Percentiles rank a stretch among this genome's conserved stretches.
These are phyloP conservation scores for Haplographium delicatum DNA, from an alignment of 495 filamentous ascomycete genomes.

Conservation along the genomic window DNA sequence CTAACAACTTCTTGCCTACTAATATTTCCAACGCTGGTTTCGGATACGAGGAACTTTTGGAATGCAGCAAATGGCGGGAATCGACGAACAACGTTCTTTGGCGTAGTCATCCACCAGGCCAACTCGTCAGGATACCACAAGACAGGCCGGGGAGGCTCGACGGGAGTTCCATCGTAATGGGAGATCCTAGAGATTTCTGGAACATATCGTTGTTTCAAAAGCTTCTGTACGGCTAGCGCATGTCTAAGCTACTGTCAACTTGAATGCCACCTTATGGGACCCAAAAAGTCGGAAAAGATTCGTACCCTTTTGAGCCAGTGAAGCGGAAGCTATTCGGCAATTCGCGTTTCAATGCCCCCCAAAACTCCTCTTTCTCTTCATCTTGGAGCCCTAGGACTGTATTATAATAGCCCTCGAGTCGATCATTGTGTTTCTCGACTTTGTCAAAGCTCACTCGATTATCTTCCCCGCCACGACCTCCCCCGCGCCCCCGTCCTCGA, in stretches of 20 bases:
- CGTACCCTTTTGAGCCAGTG: conserved; percentile 80
- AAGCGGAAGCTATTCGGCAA: conserved; percentile 96
- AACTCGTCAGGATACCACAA: conserved; percentile 90
- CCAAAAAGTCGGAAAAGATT: neutral
- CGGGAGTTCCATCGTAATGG: conserved; percentile 65
- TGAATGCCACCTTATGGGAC: neutral
- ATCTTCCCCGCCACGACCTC: conserved; percentile 27
- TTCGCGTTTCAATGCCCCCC: conserved; percentile 71
- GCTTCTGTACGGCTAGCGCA: conserved; percentile 79
- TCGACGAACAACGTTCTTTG: conserved; percentile 86
- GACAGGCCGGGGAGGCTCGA: conserved; percentile 75
- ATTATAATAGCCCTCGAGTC: conserved; percentile 81
- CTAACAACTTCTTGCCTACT: conserved; percentile 94
- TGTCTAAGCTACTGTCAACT: conserved; percentile 43
- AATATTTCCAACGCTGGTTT: conserved; percentile 95
- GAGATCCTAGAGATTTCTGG: conserved; percentile 80
- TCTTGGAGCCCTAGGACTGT: conserved; percentile 63
- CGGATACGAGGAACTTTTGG: conserved; percentile 96
- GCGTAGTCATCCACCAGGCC: conserved; percentile 94
- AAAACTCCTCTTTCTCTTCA: conserved; percentile 72
- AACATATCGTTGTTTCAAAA: conserved; percentile 79
- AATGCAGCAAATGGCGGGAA: conserved; percentile 90
- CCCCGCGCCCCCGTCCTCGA: conserved; percentile 29
- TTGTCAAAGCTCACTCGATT: conserved; percentile 46
- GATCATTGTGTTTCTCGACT: conserved; percentile 64